Conservation (phyloP, 202 grass and related monocot genomes). For the Schoenoplectus triqueter region DNA sequence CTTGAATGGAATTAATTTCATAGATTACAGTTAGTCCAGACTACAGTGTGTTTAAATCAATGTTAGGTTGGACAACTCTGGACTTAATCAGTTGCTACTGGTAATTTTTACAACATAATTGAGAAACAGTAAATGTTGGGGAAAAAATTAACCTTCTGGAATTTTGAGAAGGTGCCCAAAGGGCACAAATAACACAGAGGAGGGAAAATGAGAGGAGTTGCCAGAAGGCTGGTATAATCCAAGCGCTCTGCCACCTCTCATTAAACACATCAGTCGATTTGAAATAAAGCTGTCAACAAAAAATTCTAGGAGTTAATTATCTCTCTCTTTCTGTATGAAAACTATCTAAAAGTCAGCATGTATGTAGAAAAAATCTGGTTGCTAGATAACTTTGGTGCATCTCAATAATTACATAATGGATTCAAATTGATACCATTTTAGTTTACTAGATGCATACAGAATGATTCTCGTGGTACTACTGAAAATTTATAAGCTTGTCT, state of each 20-base stretch:
- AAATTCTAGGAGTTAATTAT: slow-evolving; percentile 26
- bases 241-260: slow-evolving; percentile 89
- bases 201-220: slow-evolving; percentile 88
- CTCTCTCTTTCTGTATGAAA: background rate
- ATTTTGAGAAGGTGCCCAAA: slow-evolving; percentile 93
- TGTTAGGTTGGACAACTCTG: background rate
- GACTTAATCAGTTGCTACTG: background rate
- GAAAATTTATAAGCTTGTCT: background rate
- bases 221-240: slow-evolving; percentile 96
- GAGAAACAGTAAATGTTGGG: slow-evolving; percentile 29
- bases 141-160: slow-evolving; percentile 67
- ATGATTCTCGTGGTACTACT: background rate
- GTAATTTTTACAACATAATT: background rate
- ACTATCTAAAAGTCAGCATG: background rate
- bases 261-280: slow-evolving; percentile 96
- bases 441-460: background rate
- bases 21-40: background rate
- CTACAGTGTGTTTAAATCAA: background rate
- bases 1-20: background rate
- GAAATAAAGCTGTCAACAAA: slow-evolving; percentile 76
- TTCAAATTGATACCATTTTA: slow-evolving; percentile 15
- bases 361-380: background rate
- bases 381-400: background rate
- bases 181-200: slow-evolving; percentile 82
- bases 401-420: background rate